These are phyloP conservation scores for Amoeboaphelidium protococcarum DNA, from an alignment of 371 early-diverging fungal species.

Conservation along the genomic window DNA sequence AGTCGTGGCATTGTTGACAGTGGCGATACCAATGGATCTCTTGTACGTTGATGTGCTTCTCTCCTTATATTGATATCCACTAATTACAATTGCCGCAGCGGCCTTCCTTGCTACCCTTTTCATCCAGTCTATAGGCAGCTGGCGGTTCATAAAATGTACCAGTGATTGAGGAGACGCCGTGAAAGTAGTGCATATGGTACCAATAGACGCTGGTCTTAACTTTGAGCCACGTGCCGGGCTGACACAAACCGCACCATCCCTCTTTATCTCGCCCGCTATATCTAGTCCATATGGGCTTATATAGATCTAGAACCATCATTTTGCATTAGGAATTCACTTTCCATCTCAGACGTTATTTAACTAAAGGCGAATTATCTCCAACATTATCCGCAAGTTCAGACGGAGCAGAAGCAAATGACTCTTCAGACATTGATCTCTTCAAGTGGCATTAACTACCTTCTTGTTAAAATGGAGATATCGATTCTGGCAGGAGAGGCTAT, in stretches of 20 bases:
- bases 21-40: conserved; percentile 23
- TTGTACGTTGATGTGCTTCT: conserved; percentile 13
- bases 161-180: conserved; percentile 16
- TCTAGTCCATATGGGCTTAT: conserved; percentile 17
- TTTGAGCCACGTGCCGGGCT: conserved; percentile 11
- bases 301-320: conserved; percentile 7
- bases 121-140: conserved; percentile 1
- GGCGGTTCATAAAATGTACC: conserved; percentile 10
- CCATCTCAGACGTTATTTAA: no score
- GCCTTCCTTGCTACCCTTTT: conserved; percentile 9
- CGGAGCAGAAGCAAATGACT: no score
- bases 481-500: no score
- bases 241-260: conserved; percentile 15
- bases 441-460: no score
- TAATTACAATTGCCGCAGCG: conserved; percentile 10
- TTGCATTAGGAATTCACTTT: no score
- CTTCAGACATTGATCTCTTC: no score
- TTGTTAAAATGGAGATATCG: no score
- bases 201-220: conserved; percentile 20
- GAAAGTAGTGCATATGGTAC: conserved; percentile 18
- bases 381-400: no score
- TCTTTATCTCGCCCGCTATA: conserved; percentile 15
- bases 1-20: conserved; percentile 14
- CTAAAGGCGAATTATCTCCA: no score
- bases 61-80: conserved; percentile 13